Conservation (phyloP, 2,329 filamentous ascomycete genomes). For the Hymenotorrendiella dingleyae region DNA sequence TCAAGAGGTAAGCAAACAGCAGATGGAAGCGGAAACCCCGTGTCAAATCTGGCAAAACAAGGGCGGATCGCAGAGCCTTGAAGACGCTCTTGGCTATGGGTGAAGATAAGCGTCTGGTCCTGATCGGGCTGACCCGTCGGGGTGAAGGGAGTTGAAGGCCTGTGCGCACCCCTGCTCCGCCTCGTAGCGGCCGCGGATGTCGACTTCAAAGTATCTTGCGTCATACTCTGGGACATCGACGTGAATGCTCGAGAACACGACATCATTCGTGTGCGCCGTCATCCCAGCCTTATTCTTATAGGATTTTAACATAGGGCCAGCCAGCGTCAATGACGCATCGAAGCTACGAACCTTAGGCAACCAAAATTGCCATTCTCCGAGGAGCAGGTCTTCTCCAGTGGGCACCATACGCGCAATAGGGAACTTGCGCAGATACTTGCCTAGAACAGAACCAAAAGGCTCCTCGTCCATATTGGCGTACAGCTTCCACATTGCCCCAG, state of each 20-base stretch:
- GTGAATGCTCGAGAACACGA: slow-evolving; percentile 37
- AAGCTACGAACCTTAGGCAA: slow-evolving; percentile 33
- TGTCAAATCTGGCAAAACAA: too few relatives aligned
- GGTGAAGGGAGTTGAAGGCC: too few relatives aligned
- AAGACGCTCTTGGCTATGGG: too few relatives aligned
- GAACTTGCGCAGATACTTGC: slow-evolving; percentile 34
- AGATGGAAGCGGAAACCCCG: too few relatives aligned
- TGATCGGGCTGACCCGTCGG: too few relatives aligned
- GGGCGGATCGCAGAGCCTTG: too few relatives aligned
- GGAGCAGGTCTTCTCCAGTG: slow-evolving; percentile 25
- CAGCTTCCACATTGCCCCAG: slow-evolving; percentile 39
- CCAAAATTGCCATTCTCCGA: slow-evolving; percentile 40
- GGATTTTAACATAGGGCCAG: slow-evolving; percentile 17
- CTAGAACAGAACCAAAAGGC: slow-evolving; percentile 31
- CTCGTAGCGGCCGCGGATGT: slow-evolving; percentile 45
- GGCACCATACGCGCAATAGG: slow-evolving; percentile 44
- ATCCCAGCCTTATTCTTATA: slow-evolving; percentile 21
- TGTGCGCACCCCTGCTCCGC: slow-evolving; percentile 51
- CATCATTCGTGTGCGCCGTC: neutral
- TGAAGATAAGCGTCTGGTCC: too few relatives aligned
- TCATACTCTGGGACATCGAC: slow-evolving; percentile 33
- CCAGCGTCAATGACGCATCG: slow-evolving; percentile 33
- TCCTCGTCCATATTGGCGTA: slow-evolving; percentile 35
- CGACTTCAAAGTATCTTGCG: slow-evolving; percentile 27
- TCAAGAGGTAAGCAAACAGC: too few relatives aligned